Evolutionary conservation across 192 early-diverging fungal genomes (phyloP).

Genomic region (Rhizoclosmatium globosum): DNA sequence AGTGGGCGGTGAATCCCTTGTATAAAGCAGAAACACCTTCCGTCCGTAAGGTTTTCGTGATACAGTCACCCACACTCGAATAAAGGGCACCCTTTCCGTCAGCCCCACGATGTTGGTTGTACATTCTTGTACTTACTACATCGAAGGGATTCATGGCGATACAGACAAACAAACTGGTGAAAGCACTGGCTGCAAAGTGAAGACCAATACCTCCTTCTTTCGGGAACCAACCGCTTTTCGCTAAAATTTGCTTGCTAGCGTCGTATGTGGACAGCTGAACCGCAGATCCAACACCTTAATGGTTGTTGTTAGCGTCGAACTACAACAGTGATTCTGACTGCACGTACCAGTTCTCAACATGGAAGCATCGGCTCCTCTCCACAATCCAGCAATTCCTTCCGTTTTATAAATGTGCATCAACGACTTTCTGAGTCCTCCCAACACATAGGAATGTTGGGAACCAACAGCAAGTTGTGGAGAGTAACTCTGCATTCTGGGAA

Average conservation of each 20-base stretch:
- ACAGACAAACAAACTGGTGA: conserved; percentile 86
- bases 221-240: conserved; percentile 59
- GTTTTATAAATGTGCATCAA: conserved; percentile 70
- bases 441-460: conserved; percentile 80
- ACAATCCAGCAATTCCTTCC: conserved; percentile 84
- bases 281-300: conserved; percentile 72
- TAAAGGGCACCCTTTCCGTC: conserved; percentile 79
- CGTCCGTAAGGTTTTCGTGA: conserved; percentile 80
- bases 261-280: conserved; percentile 94
- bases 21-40: conserved; percentile 88
- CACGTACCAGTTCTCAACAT: conserved; percentile 81
- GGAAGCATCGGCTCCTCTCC: conserved; percentile 85
- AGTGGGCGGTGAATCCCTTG: conserved; percentile 94
- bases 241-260: conserved; percentile 72
- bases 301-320: neutral
- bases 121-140: conserved; percentile 93
- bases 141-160: conserved; percentile 98
- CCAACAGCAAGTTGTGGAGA: conserved; percentile 72
- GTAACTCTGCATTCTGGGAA: conserved; percentile 32
- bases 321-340: neutral
- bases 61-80: conserved; percentile 82
- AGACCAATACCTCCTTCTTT: conserved; percentile 64
- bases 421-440: conserved; percentile 66
- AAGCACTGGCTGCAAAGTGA: conserved; percentile 80
- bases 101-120: conserved; percentile 79